Base-by-base conservation (phyloP, 2,329 filamentous ascomycete genomes). In the Orbilia blumenaviensis region DNA sequence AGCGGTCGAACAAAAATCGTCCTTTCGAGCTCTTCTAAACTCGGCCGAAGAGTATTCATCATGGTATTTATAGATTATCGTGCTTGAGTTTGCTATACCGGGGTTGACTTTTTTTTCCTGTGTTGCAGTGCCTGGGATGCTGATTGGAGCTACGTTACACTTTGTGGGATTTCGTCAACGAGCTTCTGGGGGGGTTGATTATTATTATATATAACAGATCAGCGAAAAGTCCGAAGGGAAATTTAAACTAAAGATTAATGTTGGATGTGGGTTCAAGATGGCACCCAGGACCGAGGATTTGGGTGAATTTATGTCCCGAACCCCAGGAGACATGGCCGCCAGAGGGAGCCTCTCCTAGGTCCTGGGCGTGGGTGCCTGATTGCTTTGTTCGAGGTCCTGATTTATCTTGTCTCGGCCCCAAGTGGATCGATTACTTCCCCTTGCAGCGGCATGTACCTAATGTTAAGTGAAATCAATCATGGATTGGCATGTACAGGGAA, bases 281-380 rank as follows among this genome's bases (percentile, higher is more conserved):
- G 14, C 21, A 8, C 66, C 72, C 64, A 66, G 32, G 64, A 42
- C 72, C 72, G 50, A 64, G 72, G 64, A 46, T 69, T 76, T 60
- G 64, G 72, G 64, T 50, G 25, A 69, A 76, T 76, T 69, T 76
- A 76, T 69, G 64, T 66, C 64, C 48, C 64, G 72, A 66, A 16
- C 42, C 66, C 67, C 60, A 72, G 67, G 67, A 72, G 58, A 27
- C n/a, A n/a, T n/a, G n/a, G n/a, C n/a, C n/a, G n/a, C n/a, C 27
- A 21, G 46, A 48, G 16, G 36, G 34, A 75, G 25, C 21, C 62
- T 62, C n/a, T n/a, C n/a, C n/a, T n/a, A n/a, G n/a, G n/a, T n/a
- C 46, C 69, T 67, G 21, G 32, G 25, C 34, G 52, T 68, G 56
- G 63, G 58, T 75, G 71, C 46, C 41, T 52, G 71, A 27, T 67